Evolutionary conservation across 768 basidiomycete genomes (phyloP), one percentile per base, ranked within the genome.

Genomic region (Coprinellus micaceus): DNA sequence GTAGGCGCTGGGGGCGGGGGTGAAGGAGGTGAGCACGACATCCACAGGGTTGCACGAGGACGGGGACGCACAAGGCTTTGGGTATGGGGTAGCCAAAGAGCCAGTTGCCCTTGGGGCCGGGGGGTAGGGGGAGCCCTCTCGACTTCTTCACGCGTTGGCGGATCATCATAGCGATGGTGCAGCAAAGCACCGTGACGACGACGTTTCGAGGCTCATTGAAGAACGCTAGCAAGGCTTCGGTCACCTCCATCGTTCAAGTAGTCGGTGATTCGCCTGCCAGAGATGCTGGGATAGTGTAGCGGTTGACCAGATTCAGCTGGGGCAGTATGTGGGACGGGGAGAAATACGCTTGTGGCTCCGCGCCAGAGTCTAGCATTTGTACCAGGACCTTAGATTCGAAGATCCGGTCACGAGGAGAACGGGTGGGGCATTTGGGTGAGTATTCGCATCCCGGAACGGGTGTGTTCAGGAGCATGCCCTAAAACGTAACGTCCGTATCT

Each of bases 21-120:
- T 40, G 37, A 30, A 3, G 21, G 21, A 26, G 25, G 19, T n/a
- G 13, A 15, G 1, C 4, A 25, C 3, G 29, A 11, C 39, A 39
- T 30, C 28, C 19, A 25, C 13, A n/a, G 45, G 51, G 22, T 46
- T 22, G n/a, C n/a, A n/a, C n/a, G 40, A 24, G 47, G 30, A 21
- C 11, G 33, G 49, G 21, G 6, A 68, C 74, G 43, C 62, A 78
- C 78, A 77, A 79, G 24, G 71, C 68, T 19, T 64, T 67, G 0
- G 77, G 78, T 21, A 77, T 67, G 0, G 61, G 53, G 54, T 76
- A 74, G 10, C 79, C 79, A 13, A 76, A 69, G 4, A 78, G 49
- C 66, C 71, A 66, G 37, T 75, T 69, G 4, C 71, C 70, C 1
- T 75, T 71, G 4, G 79, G 79, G 2, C 77, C 74, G 0, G 78